phyloP scores from a whole-genome alignment of 2,329 filamentous ascomycete species.

The Fusarium dlaminii region DNA sequence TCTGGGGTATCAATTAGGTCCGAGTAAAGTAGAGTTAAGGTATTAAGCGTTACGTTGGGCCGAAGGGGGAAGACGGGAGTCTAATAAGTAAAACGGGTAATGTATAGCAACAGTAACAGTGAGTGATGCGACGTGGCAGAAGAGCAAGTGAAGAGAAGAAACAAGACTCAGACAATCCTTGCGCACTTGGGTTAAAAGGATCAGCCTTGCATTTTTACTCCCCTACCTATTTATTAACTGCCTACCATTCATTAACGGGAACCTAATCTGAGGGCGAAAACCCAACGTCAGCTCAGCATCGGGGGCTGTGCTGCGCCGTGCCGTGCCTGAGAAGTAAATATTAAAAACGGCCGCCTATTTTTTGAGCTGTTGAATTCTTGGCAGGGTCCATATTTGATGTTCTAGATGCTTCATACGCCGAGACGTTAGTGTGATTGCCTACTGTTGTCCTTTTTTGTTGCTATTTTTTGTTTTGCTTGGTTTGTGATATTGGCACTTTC shows the following conservation, averaged over 20 bases:
- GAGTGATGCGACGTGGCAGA: slow-evolving; percentile 19
- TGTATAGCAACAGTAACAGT: not conserved
- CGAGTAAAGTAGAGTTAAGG: not conserved
- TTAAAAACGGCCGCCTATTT: slow-evolving; percentile 11
- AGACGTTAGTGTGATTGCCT: not conserved
- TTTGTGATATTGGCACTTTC: not conserved
- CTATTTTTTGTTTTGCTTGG: not conserved
- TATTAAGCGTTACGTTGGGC: slow-evolving; percentile 15
- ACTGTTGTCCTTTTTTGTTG: not conserved
- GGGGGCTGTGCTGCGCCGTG: slow-evolving; percentile 26
- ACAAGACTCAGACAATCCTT: not conserved
- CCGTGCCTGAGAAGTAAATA: not conserved
- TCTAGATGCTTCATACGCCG: slow-evolving; percentile 9
- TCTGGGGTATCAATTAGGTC: slow-evolving; percentile 12
- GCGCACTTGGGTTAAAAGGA: not conserved
- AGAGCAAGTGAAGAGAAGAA: not conserved
- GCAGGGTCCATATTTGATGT: slow-evolving; percentile 22
- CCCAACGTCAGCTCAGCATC: slow-evolving; percentile 42
- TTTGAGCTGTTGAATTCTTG: slow-evolving; percentile 5
- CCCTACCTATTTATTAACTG: not conserved
- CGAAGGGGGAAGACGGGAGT: not conserved
- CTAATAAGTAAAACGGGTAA: slow-evolving; percentile 9
- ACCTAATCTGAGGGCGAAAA: slow-evolving; percentile 30
- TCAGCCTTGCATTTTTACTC: slow-evolving; percentile 11
- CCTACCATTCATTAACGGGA: not conserved